Conservation (phyloP, 2,329 filamentous ascomycete species). For the Cytospora piceicola region DNA sequence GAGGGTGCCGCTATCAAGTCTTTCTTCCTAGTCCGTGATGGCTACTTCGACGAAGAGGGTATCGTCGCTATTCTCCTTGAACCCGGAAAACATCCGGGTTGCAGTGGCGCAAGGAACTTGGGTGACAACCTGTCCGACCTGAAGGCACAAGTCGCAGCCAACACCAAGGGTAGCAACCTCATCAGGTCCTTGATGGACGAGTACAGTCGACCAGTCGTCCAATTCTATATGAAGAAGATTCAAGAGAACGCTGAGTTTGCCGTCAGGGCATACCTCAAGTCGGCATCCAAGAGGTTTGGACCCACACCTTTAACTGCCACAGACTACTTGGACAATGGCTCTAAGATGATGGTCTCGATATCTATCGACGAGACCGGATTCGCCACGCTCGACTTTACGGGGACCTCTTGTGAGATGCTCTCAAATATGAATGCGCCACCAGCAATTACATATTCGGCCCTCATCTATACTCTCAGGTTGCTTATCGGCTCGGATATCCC, state of each 20-base stretch:
- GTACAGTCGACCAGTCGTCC: slow-evolving; percentile 72
- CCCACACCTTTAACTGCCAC: slow-evolving; percentile 69
- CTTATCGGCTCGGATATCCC: slow-evolving; percentile 39
- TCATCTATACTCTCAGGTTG: slow-evolving; percentile 39
- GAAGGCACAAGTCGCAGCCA: slow-evolving; percentile 79
- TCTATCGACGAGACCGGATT: slow-evolving; percentile 74
- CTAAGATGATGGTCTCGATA: slow-evolving; percentile 69
- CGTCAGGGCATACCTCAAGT: slow-evolving; percentile 71
- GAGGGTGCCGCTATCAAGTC: slow-evolving; percentile 29
- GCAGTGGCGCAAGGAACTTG: slow-evolving; percentile 73
- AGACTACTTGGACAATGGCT: slow-evolving; percentile 83
- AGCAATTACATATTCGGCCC: slow-evolving; percentile 43
- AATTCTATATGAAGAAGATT: slow-evolving; percentile 78
- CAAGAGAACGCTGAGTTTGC: slow-evolving; percentile 75
- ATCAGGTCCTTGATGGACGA: slow-evolving; percentile 73
- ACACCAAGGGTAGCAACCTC: slow-evolving; percentile 76
- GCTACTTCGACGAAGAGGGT: slow-evolving; percentile 63
- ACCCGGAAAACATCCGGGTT: slow-evolving; percentile 72
- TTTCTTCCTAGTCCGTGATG: slow-evolving; percentile 27
- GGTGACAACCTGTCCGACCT: slow-evolving; percentile 82
- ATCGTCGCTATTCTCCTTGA: slow-evolving; percentile 71
- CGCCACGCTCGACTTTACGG: slow-evolving; percentile 72
- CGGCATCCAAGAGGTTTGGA: slow-evolving; percentile 65
- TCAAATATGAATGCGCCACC: slow-evolving; percentile 62
- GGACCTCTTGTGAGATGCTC: slow-evolving; percentile 68